These are phyloP conservation scores for Volvox carteri DNA, from an alignment of 163 green algal species.

Conservation along the genomic window DNA sequence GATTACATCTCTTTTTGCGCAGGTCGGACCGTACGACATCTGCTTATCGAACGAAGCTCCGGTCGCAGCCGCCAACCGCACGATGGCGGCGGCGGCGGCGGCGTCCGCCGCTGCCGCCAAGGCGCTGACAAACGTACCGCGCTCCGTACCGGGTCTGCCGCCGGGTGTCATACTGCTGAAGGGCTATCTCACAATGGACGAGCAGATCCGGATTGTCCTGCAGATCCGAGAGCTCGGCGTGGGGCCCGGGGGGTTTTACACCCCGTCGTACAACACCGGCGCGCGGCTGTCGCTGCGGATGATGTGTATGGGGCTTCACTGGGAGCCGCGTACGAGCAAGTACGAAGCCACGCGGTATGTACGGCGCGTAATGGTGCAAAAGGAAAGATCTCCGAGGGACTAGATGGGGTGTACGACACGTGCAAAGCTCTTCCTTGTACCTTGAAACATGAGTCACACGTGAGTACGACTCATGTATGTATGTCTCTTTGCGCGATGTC, in stretches of 20 bases:
- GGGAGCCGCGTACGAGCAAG: constrained; percentile 70
- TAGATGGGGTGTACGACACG: no score
- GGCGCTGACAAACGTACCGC: not conserved
- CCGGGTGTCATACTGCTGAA: constrained; percentile 72
- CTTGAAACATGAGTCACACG: no score
- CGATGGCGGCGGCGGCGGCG: no score
- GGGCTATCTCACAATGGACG: constrained; percentile 61
- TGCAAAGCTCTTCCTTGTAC: no score
- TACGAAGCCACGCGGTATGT: constrained; percentile 61
- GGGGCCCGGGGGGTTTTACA: constrained; percentile 77
- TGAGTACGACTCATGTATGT: no score
- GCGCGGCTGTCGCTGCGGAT: constrained; percentile 71
- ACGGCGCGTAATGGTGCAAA: not conserved
- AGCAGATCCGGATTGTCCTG: constrained; percentile 68
- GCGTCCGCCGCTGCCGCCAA: not conserved
- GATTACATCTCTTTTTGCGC: no score
- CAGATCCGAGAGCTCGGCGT: constrained; percentile 66
- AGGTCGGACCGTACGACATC: constrained; percentile 58
- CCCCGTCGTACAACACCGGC: constrained; percentile 65
- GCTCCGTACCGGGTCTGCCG: constrained; percentile 49
- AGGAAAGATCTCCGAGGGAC: not conserved
- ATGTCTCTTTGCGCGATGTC: no score
- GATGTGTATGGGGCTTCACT: constrained; percentile 80
- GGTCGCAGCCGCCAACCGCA: no score
- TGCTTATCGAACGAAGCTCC: constrained; percentile 54